Conservation (phyloP, 2,329 filamentous ascomycete species). For the Aaosphaeria pasadenensis region DNA sequence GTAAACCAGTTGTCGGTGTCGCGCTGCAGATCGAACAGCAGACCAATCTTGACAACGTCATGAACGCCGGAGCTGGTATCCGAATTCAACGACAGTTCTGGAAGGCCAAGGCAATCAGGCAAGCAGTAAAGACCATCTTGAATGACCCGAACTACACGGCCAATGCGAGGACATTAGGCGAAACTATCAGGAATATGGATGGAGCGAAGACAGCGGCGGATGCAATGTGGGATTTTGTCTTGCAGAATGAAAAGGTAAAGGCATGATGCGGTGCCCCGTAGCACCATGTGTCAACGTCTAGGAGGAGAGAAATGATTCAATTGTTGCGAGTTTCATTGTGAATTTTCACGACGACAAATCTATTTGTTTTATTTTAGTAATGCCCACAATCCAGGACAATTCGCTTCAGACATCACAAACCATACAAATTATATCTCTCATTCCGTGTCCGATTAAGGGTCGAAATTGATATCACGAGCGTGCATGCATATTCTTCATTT, state of each 20-base stretch:
- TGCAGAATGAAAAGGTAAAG: slow-evolving; percentile 9
- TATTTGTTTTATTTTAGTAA: too few relatives aligned
- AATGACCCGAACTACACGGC: slow-evolving; percentile 21
- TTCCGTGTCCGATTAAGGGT: too few relatives aligned
- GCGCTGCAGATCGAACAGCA: slow-evolving; percentile 32
- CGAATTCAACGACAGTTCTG: slow-evolving; percentile 26
- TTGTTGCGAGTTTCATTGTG: too few relatives aligned
- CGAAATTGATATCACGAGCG: too few relatives aligned
- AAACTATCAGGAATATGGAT: slow-evolving; percentile 26
- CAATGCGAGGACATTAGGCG: slow-evolving; percentile 18
- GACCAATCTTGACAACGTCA: slow-evolving; percentile 32
- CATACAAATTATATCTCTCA: too few relatives aligned
- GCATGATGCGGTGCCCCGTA: too few relatives aligned
- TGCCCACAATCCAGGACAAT: too few relatives aligned
- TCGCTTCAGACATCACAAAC: too few relatives aligned
- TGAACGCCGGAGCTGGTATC: slow-evolving; percentile 29
- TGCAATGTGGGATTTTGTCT: slow-evolving; percentile 30
- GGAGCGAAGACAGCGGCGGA: slow-evolving; percentile 27
- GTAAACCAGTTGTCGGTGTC: slow-evolving; percentile 30
- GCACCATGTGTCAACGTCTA: too few relatives aligned
- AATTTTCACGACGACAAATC: too few relatives aligned
- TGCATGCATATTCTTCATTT: too few relatives aligned
- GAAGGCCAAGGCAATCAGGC: slow-evolving; percentile 26
- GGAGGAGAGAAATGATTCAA: too few relatives aligned
- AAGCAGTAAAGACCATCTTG: slow-evolving; percentile 19